phyloP scores from a whole-genome alignment of 2,329 filamentous ascomycete species.

The Ceratocystis lukuohia region DNA sequence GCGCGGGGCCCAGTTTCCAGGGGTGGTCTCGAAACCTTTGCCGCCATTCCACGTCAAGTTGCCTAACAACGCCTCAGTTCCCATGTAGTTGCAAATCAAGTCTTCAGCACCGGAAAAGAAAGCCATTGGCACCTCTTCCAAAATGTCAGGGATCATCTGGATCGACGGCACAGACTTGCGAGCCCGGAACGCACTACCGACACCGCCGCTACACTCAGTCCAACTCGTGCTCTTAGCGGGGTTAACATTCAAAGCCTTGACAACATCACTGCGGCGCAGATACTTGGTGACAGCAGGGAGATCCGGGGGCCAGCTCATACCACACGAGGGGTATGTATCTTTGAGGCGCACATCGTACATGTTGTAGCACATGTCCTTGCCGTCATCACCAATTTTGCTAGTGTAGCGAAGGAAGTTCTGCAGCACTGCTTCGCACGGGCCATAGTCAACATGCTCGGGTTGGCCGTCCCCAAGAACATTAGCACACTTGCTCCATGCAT shows the following conservation, averaged over 20 bases:
- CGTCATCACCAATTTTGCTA: conserved; percentile 30
- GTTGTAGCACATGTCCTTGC: conserved; percentile 58
- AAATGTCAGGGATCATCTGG: conserved; percentile 60
- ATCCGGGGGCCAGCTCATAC: conserved; percentile 97
- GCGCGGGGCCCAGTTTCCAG: conserved; percentile 82
- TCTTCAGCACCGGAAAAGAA: conserved; percentile 92
- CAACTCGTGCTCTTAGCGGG: conserved; percentile 72
- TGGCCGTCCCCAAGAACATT: conserved; percentile 39
- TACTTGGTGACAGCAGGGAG: conserved; percentile 66
- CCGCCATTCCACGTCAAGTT: conserved; percentile 86
- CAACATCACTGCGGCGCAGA: conserved; percentile 67
- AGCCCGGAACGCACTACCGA: conserved; percentile 57
- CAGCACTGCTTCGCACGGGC: conserved; percentile 64
- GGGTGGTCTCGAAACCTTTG: conserved; percentile 76
- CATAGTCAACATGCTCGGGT: conserved; percentile 48
- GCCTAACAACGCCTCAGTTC: conserved; percentile 80
- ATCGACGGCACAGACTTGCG: conserved; percentile 60
- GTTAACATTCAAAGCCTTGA: conserved; percentile 68
- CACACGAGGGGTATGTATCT: conserved; percentile 71
- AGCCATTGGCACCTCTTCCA: conserved; percentile 63
- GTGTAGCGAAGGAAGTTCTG: conserved; percentile 57
- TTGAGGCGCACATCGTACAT: conserved; percentile 92
- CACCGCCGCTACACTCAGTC: conserved; percentile 75
- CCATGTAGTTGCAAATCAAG: conserved; percentile 92
- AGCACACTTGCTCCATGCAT: conserved; percentile 55